Evolutionary conservation across 192 early-diverging fungal species (phyloP), one percentile per base, ranked within the genome.

Genomic region (Globomyces pollinis-pini): DNA sequence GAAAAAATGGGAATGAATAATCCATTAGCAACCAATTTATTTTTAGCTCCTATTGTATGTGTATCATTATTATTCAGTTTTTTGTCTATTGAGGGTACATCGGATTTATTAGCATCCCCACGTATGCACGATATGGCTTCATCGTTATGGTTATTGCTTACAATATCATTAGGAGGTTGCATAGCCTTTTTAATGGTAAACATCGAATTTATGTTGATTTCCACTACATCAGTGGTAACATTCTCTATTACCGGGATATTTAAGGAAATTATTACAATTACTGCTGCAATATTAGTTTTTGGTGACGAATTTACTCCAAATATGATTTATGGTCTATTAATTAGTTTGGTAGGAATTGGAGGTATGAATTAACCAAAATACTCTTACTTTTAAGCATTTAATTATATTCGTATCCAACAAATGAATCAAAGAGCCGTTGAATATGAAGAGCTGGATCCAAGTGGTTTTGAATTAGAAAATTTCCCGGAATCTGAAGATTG

Each of bases 101-200:
- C 44, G 23, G 21, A 20, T 0, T 26, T 47, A 7, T 52, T 67
- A 34, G 29, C 36, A 24, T 81, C 80, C 0, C 60, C 64, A 0
- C 81, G 80, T 45, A 86, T 86, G 45, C 51, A 61, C 4, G 70
- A 69, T 2, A 43, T 76, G 8, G 23, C 13, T 0, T 52, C 47
- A 1, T 59, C 72, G 0, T 13, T 77, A 1, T 33, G 69, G n/a
- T 78, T 83, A 3, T 57, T 84, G 31, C 70, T 64, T 1, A 38
- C 88, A 42, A 75, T 93, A 56, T 63, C 75, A n/a, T 49, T 76
- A n/a, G 91, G 91, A 54, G 94, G 94, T 3, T 23, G 83, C 15
- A 50, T 97, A 36, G 94, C 94, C 5, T 94, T 92, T 64, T 61
- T 79, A 28, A 91, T 96, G 91, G 83, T 94, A 13, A 75, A 88